A percentile compares a stretch with the other conserved stretches of the same genome.
phyloP scores from a whole-genome alignment of 495 filamentous ascomycete genomes.

The Darksidea phi region DNA sequence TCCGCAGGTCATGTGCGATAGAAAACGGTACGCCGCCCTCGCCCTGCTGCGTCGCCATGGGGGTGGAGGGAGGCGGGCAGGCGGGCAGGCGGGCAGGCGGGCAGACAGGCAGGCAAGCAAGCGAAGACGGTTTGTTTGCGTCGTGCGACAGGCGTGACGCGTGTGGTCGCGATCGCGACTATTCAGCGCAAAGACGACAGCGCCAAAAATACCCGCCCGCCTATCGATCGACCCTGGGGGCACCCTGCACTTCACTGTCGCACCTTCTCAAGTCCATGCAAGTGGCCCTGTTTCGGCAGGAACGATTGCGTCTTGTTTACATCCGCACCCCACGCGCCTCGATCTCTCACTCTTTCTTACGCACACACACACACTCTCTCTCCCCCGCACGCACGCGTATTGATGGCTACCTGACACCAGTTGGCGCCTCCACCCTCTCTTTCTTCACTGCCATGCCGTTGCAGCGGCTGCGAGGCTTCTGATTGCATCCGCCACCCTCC shows the following conservation, averaged over 20 bases:
- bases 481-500: neutral
- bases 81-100: too few species aligned
- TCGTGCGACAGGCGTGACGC: neutral
- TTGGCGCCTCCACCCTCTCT: too few species aligned
- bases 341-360: neutral
- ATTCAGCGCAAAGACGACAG: neutral
- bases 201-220: neutral
- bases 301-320: slow-evolving; percentile 26
- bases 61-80: neutral
- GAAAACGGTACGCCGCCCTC: slow-evolving; percentile 62
- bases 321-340: slow-evolving; percentile 4
- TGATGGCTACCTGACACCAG: too few species aligned
- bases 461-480: neutral
- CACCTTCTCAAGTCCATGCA: slow-evolving; percentile 13
- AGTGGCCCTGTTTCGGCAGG: slow-evolving; percentile 12
- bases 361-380: slow-evolving; percentile 9
- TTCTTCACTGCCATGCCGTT: slow-evolving; percentile 3
- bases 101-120: too few species aligned
- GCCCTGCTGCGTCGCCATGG: slow-evolving; percentile 59
- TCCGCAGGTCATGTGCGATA: slow-evolving; percentile 58
- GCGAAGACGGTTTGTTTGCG: slow-evolving; percentile 18
- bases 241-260: slow-evolving; percentile 4
- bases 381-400: too few species aligned
- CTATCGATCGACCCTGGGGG: neutral
- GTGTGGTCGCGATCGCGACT: neutral